phyloP scores from a whole-genome alignment of 768 basidiomycete species.

The Termitomyces sp. region DNA sequence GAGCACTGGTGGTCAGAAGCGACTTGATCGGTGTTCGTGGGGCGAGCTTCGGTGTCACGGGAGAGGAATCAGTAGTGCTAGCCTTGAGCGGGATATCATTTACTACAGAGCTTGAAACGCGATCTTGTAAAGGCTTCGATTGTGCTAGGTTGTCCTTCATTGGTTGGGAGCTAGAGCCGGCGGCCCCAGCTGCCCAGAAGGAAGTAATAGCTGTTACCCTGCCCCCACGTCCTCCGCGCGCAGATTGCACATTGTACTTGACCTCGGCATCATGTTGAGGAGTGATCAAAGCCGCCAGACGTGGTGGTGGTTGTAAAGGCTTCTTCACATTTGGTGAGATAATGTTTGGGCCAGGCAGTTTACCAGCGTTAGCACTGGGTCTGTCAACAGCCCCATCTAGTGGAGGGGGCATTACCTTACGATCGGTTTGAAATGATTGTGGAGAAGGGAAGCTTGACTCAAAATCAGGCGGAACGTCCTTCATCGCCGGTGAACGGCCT shows the following conservation, averaged over 20 bases:
- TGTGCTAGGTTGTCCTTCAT: background rate
- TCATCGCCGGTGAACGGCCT: background rate
- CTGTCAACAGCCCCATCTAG: background rate
- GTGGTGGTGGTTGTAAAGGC: constrained; percentile 18
- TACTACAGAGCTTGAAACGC: background rate
- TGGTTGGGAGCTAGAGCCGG: background rate
- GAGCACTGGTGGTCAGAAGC: constrained; percentile 2
- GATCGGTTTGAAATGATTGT: constrained; percentile 33
- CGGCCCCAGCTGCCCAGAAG: constrained; percentile 63
- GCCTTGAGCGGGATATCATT: background rate
- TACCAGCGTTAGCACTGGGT: constrained; percentile 14
- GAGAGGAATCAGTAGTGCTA: background rate
- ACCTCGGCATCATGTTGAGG: constrained; percentile 43
- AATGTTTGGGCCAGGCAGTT: constrained; percentile 7
- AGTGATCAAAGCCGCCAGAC: constrained; percentile 27
- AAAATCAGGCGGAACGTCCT: constrained; percentile 13
- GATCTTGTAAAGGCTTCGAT: constrained; percentile 2
- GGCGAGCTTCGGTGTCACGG: background rate
- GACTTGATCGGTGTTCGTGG: constrained; percentile 5
- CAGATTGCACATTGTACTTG: constrained; percentile 73
- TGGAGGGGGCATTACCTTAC: constrained; percentile 34
- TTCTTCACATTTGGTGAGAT: constrained; percentile 12
- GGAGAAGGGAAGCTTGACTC: constrained; percentile 21
- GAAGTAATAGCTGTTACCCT: constrained; percentile 70
- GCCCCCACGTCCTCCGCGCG: constrained; percentile 74